A percentile compares a stretch with the other conserved stretches of the same genome.
phyloP scores from a whole-genome alignment of 805 yeast genomes.

The Saturnispora mendoncae region DNA sequence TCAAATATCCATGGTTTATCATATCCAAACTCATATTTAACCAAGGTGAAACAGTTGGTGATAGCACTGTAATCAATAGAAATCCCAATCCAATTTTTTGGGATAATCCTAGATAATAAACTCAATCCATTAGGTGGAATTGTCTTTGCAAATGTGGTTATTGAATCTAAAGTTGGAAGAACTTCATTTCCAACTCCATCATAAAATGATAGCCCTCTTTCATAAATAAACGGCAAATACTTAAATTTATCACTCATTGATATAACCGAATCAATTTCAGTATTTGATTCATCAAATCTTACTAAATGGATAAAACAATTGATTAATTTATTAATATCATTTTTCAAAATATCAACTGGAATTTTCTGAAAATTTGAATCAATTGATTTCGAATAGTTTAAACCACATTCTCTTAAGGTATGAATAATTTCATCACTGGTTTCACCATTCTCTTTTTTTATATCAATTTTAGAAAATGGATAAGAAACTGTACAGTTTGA shows the following conservation, averaged over 20 bases:
- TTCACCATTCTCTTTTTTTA: neutral
- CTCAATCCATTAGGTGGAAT: too few relatives aligned
- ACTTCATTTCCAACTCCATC: conserved; percentile 15
- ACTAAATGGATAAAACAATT: conserved; percentile 11
- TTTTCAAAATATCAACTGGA: conserved; percentile 8
- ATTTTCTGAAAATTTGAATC: neutral
- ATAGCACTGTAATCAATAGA: conserved; percentile 51
- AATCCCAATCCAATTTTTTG: conserved; percentile 48
- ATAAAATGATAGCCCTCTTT: conserved; percentile 17
- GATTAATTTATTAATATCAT: conserved; percentile 9
- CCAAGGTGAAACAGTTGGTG: conserved; percentile 49
- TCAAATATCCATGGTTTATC: conserved; percentile 34
- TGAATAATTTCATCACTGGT: neutral
- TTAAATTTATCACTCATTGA: conserved; percentile 8
- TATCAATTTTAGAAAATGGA: conserved; percentile 26
- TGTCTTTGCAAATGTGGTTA: too few relatives aligned
- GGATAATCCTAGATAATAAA: conserved; percentile 24
- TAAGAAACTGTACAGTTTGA: conserved; percentile 41
- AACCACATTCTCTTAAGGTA: conserved; percentile 4
- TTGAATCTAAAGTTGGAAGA: conserved; percentile 13
- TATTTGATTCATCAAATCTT: conserved; percentile 1
- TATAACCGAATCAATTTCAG: neutral
- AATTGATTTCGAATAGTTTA: neutral
- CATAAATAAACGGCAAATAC: conserved; percentile 10
- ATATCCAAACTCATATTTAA: conserved; percentile 8